Conservation (phyloP, 441 rosid genomes). For the Cnidoscolus chayamansa region DNA sequence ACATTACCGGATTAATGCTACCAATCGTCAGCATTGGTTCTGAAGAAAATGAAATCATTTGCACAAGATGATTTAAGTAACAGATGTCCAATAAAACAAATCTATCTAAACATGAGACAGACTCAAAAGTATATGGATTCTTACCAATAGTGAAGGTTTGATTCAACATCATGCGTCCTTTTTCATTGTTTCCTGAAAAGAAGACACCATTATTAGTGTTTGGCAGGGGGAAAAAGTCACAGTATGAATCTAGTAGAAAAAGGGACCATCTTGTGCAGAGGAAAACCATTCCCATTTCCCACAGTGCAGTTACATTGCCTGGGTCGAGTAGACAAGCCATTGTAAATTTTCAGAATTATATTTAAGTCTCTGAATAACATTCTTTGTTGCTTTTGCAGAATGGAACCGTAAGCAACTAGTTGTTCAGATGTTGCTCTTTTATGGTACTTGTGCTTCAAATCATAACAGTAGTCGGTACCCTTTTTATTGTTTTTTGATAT, state of each 20-base stretch:
- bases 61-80: background rate
- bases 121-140: background rate
- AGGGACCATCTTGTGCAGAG: background rate
- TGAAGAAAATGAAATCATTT: slow-evolving; percentile 22
- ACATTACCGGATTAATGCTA: slow-evolving; percentile 66
- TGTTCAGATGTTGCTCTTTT: background rate
- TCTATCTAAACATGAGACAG: background rate
- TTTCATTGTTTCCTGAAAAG: slow-evolving; percentile 64
- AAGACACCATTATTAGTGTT: background rate
- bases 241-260: background rate
- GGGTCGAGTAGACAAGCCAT: background rate
- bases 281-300: too few species aligned
- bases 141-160: slow-evolving; percentile 89
- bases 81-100: background rate
- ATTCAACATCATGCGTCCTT: slow-evolving; percentile 70
- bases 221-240: too few species aligned
- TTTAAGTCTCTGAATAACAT: background rate
- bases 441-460: background rate
- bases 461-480: background rate
- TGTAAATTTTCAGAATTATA: background rate
- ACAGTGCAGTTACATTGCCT: too few species aligned
- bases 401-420: background rate
- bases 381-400: background rate
- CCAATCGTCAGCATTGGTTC: slow-evolving; percentile 94
- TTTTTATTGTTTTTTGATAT: background rate